Base-by-base conservation (phyloP, 1,139 yeast species). In the Taphrina deformans region DNA sequence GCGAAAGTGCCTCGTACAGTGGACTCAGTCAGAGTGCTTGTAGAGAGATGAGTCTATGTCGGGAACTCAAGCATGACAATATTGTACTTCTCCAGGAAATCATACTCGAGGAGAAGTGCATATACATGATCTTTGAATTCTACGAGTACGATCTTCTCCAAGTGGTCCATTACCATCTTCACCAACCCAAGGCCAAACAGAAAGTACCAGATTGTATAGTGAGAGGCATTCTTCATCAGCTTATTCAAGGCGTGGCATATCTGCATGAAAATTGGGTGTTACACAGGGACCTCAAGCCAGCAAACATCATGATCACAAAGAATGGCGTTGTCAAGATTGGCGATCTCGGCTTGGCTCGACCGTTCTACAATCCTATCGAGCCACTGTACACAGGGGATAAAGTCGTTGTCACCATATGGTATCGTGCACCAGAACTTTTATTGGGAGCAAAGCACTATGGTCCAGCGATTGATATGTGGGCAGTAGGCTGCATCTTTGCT, bases 341-440 rank as follows among this genome's bases (percentile, higher is more conserved):
- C 2, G 99, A 93, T 77, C 81, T 93, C 71, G 99, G 99, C 0
- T 80, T 93, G 50, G 99, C 99, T 0, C 81, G 99, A 67, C 85
- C 89, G 71, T 93, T 92, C 76, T 87, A 88, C 70, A 89, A 90
- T 71, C 96, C 96, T 12, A 75, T 93, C 46, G 98, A 93, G 73
- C 86, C 96, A 52, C 79, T 95, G 29, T 93, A 89, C 73, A 84
- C 95, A 10, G 98, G 98, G 35, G 99, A 93, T 76, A 93, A 93
- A 76, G 97, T 95, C 21, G 99, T 93, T 64, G 99, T 93, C 9
- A 93, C 99, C 0, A 93, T 93, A 67, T 93, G 99, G 99, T 93
- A 93, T 75, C 81, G 99, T 69, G 97, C 99, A 0, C 98, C 99
- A 0, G 99, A 93, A 74, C 79, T 93, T 53, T 78, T 93, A 46